Evolutionary conservation across 306 rosid genomes (phyloP).

Genomic region (Trifolium pratense): DNA sequence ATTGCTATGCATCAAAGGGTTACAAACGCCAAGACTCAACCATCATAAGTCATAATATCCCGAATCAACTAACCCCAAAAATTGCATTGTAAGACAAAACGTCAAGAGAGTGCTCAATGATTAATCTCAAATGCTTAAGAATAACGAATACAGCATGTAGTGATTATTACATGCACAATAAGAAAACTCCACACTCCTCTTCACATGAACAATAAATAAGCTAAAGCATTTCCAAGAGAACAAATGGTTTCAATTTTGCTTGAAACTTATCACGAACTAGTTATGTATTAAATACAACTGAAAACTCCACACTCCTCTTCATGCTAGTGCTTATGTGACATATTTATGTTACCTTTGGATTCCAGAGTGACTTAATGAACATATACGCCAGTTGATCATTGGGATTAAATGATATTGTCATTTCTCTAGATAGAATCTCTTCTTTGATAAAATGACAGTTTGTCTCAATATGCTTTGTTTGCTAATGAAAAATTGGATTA

Average conservation of each 20-base stretch:
- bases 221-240: not conserved
- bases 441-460: not conserved
- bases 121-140: not conserved
- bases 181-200: not conserved
- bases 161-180: not conserved
- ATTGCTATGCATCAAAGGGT: not conserved
- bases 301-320: not conserved
- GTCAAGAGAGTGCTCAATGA: not conserved
- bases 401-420: not conserved
- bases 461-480: not conserved
- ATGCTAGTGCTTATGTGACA: not conserved
- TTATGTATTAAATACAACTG: constrained; percentile 8
- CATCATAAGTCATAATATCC: not conserved
- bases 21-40: not conserved
- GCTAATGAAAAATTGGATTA: not conserved
- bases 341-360: not conserved
- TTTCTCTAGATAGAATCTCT: not conserved
- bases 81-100: not conserved
- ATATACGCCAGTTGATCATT: not conserved
- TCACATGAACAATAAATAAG: not conserved
- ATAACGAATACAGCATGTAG: not conserved
- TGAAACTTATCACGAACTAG: not conserved
- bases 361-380: not conserved
- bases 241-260: not conserved
- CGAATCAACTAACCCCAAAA: not conserved